phyloP scores from a whole-genome alignment of 2,329 filamentous ascomycete species.

The Cadophora sp. region DNA sequence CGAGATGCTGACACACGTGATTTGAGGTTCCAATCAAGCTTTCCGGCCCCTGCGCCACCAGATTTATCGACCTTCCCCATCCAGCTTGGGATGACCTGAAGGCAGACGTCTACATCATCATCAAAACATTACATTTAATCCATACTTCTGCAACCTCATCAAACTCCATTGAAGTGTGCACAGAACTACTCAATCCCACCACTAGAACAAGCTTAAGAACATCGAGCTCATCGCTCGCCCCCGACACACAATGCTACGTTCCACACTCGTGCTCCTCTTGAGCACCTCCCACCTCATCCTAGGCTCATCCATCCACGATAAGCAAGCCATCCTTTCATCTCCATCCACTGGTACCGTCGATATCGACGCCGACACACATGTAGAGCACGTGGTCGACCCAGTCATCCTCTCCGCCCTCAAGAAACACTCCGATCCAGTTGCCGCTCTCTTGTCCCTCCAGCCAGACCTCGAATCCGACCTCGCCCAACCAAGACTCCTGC shows the following conservation, averaged over 20 bases:
- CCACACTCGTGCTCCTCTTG: slow-evolving; percentile 10
- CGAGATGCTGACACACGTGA: neutral
- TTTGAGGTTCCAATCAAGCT: neutral
- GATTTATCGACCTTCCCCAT: too few relatives aligned
- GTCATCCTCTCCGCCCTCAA: slow-evolving; percentile 15
- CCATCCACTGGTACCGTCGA: neutral
- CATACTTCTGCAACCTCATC: too few relatives aligned
- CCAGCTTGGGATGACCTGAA: neutral
- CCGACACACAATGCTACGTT: slow-evolving; percentile 7
- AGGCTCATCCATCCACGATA: neutral
- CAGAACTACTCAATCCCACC: too few relatives aligned
- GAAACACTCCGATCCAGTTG: slow-evolving; percentile 12
- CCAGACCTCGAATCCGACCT: slow-evolving; percentile 18
- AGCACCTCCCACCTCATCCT: slow-evolving; percentile 11
- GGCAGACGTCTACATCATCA: neutral
- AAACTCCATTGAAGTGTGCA: too few relatives aligned
- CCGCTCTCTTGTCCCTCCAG: slow-evolving; percentile 16
- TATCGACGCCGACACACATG: neutral
- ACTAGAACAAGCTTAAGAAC: too few relatives aligned
- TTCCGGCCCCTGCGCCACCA: neutral
- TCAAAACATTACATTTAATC: neutral
- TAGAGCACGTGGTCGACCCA: slow-evolving; percentile 13
- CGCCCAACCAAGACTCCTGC: slow-evolving; percentile 14
- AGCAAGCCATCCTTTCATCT: slow-evolving; percentile 7
- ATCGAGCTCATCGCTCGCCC: too few relatives aligned